These are phyloP conservation scores for Aureobasidium mangrovei DNA, from an alignment of 2,329 filamentous ascomycete species.

Conservation along the genomic window DNA sequence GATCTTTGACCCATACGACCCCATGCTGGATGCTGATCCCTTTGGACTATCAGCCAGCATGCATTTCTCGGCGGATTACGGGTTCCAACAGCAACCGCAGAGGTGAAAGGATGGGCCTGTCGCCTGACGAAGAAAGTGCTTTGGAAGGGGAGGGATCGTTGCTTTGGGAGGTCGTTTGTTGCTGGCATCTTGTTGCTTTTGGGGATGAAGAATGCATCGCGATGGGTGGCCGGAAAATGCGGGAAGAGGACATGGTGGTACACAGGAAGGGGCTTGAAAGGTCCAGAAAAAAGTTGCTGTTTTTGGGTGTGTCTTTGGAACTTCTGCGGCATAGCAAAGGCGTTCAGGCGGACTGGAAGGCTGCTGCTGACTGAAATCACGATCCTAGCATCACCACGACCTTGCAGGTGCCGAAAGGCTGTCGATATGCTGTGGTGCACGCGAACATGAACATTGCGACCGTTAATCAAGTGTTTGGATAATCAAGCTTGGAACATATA, in stretches of 20 bases:
- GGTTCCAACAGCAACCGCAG: constrained; percentile 42
- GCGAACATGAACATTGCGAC: not conserved
- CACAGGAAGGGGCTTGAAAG: not conserved
- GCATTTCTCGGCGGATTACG: constrained; percentile 83
- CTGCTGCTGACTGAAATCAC: not conserved
- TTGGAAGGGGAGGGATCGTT: not conserved
- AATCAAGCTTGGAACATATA: not conserved
- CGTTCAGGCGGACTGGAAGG: not conserved
- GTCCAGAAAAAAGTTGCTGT: constrained; percentile 7
- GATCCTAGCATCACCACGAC: not conserved
- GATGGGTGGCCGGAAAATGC: not conserved
- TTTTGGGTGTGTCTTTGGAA: not conserved
- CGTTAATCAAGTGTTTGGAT: not conserved
- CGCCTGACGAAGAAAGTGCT: not conserved
- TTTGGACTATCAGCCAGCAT: constrained; percentile 91
- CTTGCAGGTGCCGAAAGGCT: not conserved
- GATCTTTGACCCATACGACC: constrained; percentile 66
- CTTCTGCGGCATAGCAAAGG: constrained; percentile 9
- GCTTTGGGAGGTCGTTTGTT: not conserved
- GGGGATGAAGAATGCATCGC: not conserved
- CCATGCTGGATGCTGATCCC: constrained; percentile 83
- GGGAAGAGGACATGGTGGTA: not conserved
- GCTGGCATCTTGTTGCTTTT: not conserved
- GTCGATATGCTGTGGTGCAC: not conserved
- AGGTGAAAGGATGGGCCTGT: not conserved